phyloP scores from a whole-genome alignment of 2,329 filamentous ascomycete genomes.

The Endocalyx cinctus region DNA sequence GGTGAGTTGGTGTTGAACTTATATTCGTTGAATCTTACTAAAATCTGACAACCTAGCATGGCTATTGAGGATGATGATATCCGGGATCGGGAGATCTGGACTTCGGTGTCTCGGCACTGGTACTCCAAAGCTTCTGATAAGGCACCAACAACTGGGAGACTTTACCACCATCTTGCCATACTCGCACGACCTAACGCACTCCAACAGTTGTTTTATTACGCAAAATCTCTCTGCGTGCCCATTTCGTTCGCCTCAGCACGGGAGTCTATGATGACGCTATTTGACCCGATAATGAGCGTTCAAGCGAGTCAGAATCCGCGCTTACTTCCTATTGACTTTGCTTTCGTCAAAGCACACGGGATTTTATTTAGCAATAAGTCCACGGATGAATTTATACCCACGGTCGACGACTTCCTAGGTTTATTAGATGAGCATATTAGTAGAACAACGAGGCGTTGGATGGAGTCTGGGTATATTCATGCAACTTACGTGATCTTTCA shows the following conservation, averaged over 20 bases:
- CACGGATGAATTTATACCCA: slow-evolving; percentile 39
- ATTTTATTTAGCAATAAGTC: slow-evolving; percentile 55
- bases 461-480: slow-evolving; percentile 46
- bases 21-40: no score
- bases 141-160: slow-evolving; percentile 51
- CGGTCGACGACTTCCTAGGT: slow-evolving; percentile 44
- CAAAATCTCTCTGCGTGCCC: slow-evolving; percentile 51
- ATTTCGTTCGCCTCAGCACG: slow-evolving; percentile 63
- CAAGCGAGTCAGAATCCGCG: slow-evolving; percentile 27
- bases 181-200: slow-evolving; percentile 44
- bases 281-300: slow-evolving; percentile 51
- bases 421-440: slow-evolving; percentile 55
- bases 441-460: slow-evolving; percentile 45
- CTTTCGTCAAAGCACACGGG: slow-evolving; percentile 60
- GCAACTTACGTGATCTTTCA: no score
- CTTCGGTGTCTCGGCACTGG: slow-evolving; percentile 57
- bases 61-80: slow-evolving; percentile 59
- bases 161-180: slow-evolving; percentile 62
- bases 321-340: slow-evolving; percentile 46
- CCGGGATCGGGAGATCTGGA: slow-evolving; percentile 55
- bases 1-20: no score
- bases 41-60: no score
- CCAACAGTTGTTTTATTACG: slow-evolving; percentile 46
- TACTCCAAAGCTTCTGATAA: slow-evolving; percentile 58
- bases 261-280: slow-evolving; percentile 66